A percentile compares a stretch with the other conserved stretches of the same genome.
These are phyloP conservation scores for Phytophthora fragariae DNA, from an alignment of 352 stramenopile genomes.

Conservation along the genomic window DNA sequence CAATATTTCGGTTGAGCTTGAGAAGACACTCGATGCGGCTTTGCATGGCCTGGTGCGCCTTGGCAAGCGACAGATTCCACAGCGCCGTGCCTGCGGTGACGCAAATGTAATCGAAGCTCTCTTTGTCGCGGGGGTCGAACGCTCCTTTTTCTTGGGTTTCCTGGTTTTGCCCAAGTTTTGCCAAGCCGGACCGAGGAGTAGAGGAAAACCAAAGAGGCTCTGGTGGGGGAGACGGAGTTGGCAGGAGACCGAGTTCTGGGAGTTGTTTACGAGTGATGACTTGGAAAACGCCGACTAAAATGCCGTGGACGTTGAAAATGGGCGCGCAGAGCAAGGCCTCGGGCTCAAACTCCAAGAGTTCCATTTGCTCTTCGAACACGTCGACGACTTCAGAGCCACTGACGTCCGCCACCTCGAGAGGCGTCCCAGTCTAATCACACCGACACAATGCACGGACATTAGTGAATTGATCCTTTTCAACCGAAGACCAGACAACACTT, in stretches of 20 bases:
- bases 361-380: slow-evolving; percentile 73
- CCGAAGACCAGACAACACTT: neutral
- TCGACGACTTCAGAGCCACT: slow-evolving; percentile 60
- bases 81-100: slow-evolving; percentile 68
- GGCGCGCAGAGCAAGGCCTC: slow-evolving; percentile 62
- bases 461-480: neutral
- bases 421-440: slow-evolving; percentile 53
- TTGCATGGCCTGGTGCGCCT: slow-evolving; percentile 68
- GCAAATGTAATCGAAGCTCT: slow-evolving; percentile 64
- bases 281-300: slow-evolving; percentile 69
- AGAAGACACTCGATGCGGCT: slow-evolving; percentile 77
- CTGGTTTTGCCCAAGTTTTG: slow-evolving; percentile 29
- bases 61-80: slow-evolving; percentile 78
- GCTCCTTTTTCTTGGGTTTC: slow-evolving; percentile 18
- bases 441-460: slow-evolving; percentile 4
- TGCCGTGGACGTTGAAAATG: slow-evolving; percentile 72
- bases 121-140: slow-evolving; percentile 51
- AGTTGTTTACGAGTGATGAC: slow-evolving; percentile 57
- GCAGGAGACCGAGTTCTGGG: slow-evolving; percentile 9
- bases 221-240: slow-evolving; percentile 7
- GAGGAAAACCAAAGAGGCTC: slow-evolving; percentile 25
- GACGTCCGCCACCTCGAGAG: slow-evolving; percentile 61
- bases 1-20: slow-evolving; percentile 80
- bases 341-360: slow-evolving; percentile 71
- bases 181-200: slow-evolving; percentile 16